A percentile compares a stretch with the other conserved stretches of the same genome.
phyloP scores from a whole-genome alignment of 305 asterid genomes.

The Fraxinus sp. region DNA sequence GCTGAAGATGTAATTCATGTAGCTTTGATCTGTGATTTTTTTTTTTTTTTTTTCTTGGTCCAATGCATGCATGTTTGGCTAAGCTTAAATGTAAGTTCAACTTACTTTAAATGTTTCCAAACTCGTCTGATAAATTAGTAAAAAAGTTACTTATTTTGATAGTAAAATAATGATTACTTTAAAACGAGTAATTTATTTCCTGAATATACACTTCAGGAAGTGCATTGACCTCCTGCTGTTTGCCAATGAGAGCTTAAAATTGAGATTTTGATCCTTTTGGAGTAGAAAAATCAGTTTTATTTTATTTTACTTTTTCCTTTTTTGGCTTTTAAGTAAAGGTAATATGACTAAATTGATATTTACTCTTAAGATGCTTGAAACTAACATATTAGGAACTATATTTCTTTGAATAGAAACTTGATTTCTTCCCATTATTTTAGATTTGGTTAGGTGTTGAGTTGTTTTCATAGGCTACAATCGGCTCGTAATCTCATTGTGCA shows the following conservation, averaged over 20 bases:
- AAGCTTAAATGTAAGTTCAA: background rate
- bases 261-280: background rate
- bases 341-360: background rate
- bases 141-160: background rate
- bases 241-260: background rate
- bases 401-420: background rate
- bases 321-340: constrained; percentile 1
- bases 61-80: background rate
- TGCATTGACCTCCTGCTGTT: background rate
- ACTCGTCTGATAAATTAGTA: background rate
- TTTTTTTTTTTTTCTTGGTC: background rate
- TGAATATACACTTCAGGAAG: background rate
- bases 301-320: background rate
- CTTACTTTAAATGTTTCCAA: background rate
- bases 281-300: background rate
- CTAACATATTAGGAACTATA: background rate
- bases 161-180: background rate
- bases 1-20: background rate
- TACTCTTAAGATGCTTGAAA: background rate
- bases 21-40: background rate
- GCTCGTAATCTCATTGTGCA: background rate
- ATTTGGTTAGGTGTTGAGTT: background rate
- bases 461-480: background rate
- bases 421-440: background rate
- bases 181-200: background rate